Base-by-base conservation (phyloP, 169 alveolate genomes). In the Fabrea salina region DNA sequence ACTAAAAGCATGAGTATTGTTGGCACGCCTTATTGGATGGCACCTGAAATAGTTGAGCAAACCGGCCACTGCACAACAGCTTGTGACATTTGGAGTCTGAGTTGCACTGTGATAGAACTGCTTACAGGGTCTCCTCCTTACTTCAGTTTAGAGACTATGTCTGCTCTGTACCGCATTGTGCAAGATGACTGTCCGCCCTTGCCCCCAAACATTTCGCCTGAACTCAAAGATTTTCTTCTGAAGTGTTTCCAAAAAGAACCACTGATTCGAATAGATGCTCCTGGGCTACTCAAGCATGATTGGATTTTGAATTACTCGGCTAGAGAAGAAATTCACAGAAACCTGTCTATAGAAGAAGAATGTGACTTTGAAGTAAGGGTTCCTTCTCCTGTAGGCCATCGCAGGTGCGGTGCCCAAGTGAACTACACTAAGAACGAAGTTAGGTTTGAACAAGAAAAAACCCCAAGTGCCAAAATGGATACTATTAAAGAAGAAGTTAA, bases 11-110 rank as follows among this genome's bases (percentile, higher is more conserved):
- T 82, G 67, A 43, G 76, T 4, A 54, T 76, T 30, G 89, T 80
- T 19, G 96, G 96, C 11, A 89, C 94, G 19, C 94, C 96, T 22
- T 89, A 88, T 78, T 91, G 96, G 96, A 91, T 91, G 91, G 86
- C 89, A 5, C 91, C 91, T 5, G 91, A 85, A 82, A 82, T 82
- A 1, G 64, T 30, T 0, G 53, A 44, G 19, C 59, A 11, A 0
- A 49, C 66, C n/a, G 64, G 79, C 16, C 49, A 19, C n/a, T 7
- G 27, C 5, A 70, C 59, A 6, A 6, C 27, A 16, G 64, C 59
- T 8, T 41, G 59, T 27, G 79, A 70, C 6, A 70, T 70, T n/a
- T 70, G 79, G 37, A 70, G 79, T 27, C 37, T 70, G 13, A 64
- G 79, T 5, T 44, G 59, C 5, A 43, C 58, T 7, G 72, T 54